Base-by-base conservation (phyloP, 768 basidiomycete species). In the Leucocoprinus leucothites region DNA sequence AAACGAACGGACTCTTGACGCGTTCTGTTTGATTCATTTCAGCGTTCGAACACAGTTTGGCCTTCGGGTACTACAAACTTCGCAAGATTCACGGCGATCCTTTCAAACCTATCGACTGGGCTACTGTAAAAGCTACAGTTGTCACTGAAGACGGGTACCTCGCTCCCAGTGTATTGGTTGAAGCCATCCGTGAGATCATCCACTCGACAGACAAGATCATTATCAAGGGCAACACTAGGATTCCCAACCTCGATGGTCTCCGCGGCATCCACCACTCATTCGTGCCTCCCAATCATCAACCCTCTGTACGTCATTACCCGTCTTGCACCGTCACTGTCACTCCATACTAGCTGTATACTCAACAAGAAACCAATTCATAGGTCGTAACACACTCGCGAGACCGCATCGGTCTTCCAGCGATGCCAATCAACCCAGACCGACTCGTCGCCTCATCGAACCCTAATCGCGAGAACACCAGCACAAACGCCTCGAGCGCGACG, bases 31-130 rank as follows among this genome's bases (percentile, higher is more conserved):
- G n/a, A n/a, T n/a, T n/a, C n/a, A n/a, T n/a, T 5, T 11, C 48
- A 76, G 76, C 78, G 78, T 79, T 79, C 59, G 76, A 75, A 0
- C 77, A 79, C 57, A 77, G 78, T 50, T 62, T 79, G 21, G 73
- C 72, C 0, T 78, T 78, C 45, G 78, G 78, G 0, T 79, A 76
- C 61, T 78, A 79, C 60, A 72, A 62, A 28, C 69, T 78, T n/a
- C 64, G 65, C 24, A 77, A 78, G 56, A 73, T 64, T 13, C 75
- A 76, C 43, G 77, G 77, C 1, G 74, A 78, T 56, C 75, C 76
- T 0, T 31, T 5, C 31, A 31, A 31, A 31, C 31, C 31, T 5
- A 5, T 79, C n/a, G 69, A 79, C 64, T 78, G 77, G 78, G 78
- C 78, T 0, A 75, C 78, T 47, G 75, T 77, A 5, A 76, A 79